Base-by-base conservation (phyloP, 2,329 filamentous ascomycete species). In the Colletotrichum higginsianum region DNA sequence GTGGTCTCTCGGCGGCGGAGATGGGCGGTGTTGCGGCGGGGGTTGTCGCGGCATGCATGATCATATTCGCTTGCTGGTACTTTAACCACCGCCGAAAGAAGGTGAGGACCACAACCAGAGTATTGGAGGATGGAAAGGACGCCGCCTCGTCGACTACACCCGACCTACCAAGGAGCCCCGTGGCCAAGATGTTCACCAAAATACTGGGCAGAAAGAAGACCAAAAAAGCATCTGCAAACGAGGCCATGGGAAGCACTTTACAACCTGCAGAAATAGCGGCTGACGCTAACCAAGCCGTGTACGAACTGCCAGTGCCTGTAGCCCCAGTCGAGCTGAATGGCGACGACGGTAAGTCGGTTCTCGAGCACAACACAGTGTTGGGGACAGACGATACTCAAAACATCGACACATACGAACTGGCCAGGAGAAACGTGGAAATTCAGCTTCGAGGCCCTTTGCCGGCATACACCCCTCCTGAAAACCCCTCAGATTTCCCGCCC, bases 371-470 rank as follows among this genome's bases (percentile, higher is more conserved):
- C 1, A 83, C 82, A 0, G 82, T 85, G 49, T 74, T 86, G 7
- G 82, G 82, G 1, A 83, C 81, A 0, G 81, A 84, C 30, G 81
- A 82, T 42, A 80, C 81, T 0, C 79, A 82, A 3, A 79, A 79
- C 23, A 69, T 86, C 46, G 86, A 81, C 52, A 80, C 85, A 1
- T 90, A 90, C 71, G 87, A 91, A 68, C 75, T 83, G 15, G 85
- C 86, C 0, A 81, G 84, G 71, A 81, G 83, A 67, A 89, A 88
- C 76, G 76, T 89, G 40, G 86, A 87, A 18, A 82, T 83, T 57
- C 86, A 88, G 70, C 82, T 88, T 38, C 84, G 85, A 72, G 85
- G 86, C 0, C 85, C 86, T 1, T 83, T 86, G 7, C 86, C 87
- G 5, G 82, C 83, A 11, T 88, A 88, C 74, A 81, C 81, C 0